Evolutionary conservation across 371 early-diverging fungal species (phyloP), one percentile per base, ranked within the genome.

Genomic region (Mucor indicus): DNA sequence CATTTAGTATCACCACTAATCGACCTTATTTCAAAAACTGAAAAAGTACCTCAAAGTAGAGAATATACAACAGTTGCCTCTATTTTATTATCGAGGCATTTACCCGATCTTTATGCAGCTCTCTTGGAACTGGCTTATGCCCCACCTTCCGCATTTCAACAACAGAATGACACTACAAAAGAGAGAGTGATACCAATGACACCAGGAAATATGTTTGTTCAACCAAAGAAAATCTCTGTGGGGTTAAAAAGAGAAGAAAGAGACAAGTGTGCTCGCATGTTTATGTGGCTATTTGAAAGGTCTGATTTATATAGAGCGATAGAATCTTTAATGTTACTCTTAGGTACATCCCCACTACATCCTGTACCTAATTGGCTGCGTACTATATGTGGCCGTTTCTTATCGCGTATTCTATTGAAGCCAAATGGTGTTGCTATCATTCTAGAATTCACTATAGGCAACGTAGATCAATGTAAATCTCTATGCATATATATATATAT

Each of bases 51-150:
- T 27, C 40, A 45, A 36, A 64, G 41, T 39, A 57, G 61, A 48
- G 53, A 35, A 30, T 83, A 72, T 54, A 88, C 84, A 10, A 79
- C 79, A 0, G 72, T 85, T 1, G 77, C 81, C 8, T 72, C 80
- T 2, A 72, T 84, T 20, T 38, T 87, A 8, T 54, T 73, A 16
- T 55, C 48, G 24, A 74, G 82, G 17, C 73, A 84, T 53, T 56
- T 82, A n/a, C 68, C 81, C 1, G 89, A 89, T 55, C 25, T 89
- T 9, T 75, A 82, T 42, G 86, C 86, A 3, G 77, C 77, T 0
- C 55, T 89, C n/a, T 52, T 89, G 13, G 83, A 85, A 50, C 50
- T 84, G 4, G 84, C 86, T 0, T 89, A 84, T 57, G 79, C 75
- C 19, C 88, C 89, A 11, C 16, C 72, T 2, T 67, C 76, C 17